Evolutionary conservation across 495 filamentous ascomycete genomes (phyloP).

Genomic region (Penicillium arizonense): DNA sequence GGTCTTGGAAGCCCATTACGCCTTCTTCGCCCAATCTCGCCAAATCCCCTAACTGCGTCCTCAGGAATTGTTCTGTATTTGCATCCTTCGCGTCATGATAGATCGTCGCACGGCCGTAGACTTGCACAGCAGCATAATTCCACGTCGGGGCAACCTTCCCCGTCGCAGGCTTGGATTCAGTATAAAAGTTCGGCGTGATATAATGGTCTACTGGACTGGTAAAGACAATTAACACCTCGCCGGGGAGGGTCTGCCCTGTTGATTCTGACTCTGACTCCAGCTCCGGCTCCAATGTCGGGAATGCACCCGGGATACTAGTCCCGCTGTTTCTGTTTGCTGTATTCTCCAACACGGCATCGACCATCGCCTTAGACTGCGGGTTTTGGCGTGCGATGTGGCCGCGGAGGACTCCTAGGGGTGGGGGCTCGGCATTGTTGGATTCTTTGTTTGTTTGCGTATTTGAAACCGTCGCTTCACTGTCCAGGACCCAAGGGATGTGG

Average conservation of each 20-base stretch:
- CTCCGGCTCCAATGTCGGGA: background rate
- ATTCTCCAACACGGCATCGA: conserved; percentile 34
- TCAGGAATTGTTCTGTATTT: conserved; percentile 39
- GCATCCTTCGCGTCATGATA: conserved; percentile 38
- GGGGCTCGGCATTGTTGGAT: background rate
- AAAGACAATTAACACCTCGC: conserved; percentile 50
- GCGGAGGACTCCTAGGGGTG: conserved; percentile 25
- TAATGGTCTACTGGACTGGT: conserved; percentile 51
- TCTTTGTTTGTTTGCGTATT: background rate
- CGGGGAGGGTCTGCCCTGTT: conserved; percentile 13
- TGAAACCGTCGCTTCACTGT: conserved; percentile 14
- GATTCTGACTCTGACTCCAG: conserved; percentile 1
- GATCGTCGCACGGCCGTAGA: conserved; percentile 49
- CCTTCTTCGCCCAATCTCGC: conserved; percentile 40
- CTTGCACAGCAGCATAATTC: conserved; percentile 59
- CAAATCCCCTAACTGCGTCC: conserved; percentile 46
- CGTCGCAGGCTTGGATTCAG: conserved; percentile 51
- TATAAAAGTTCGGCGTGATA: conserved; percentile 60
- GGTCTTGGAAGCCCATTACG: conserved; percentile 42
- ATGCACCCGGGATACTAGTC: background rate
- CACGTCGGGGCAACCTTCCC: conserved; percentile 62
- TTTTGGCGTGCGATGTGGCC: conserved; percentile 52
- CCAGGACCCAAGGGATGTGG: conserved; percentile 51
- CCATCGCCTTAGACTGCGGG: conserved; percentile 53
- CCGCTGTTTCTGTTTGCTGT: conserved; percentile 1